Percentiles rank a stretch among this genome's conserved stretches.
Conservation (phyloP, 345 rosid genomes). For the Hibiscus tridactylites region DNA sequence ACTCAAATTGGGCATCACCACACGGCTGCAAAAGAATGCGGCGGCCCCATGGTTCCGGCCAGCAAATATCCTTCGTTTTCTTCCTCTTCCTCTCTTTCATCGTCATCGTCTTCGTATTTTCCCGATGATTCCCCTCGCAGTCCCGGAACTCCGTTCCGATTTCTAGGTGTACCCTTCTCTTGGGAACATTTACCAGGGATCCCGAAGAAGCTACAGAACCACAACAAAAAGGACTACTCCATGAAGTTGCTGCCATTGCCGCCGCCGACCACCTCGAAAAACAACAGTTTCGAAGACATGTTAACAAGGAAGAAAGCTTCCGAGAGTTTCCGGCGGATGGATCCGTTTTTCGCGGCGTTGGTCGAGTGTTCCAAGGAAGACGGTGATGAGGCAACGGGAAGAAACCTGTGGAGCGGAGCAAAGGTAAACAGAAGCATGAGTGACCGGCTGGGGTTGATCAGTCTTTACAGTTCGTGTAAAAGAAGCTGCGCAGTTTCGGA, state of each 20-base stretch:
- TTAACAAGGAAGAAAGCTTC: constrained; percentile 20
- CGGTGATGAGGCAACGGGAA: background rate
- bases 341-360: constrained; percentile 35
- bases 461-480: constrained; percentile 55
- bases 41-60: background rate
- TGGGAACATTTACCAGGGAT: constrained; percentile 90
- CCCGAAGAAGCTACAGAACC: constrained; percentile 48
- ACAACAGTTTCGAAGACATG: constrained; percentile 3
- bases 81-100: constrained; percentile 30
- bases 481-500: constrained; percentile 53
- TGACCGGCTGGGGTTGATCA: constrained; percentile 55
- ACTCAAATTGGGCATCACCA: background rate
- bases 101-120: constrained; percentile 24
- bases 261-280: constrained; percentile 33
- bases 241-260: constrained; percentile 48
- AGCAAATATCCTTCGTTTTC: constrained; percentile 19
- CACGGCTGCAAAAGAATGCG: no score
- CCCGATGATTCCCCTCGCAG: constrained; percentile 30
- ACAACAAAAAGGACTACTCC: constrained; percentile 24
- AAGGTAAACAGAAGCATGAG: constrained; percentile 32
- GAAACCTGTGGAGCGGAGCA: constrained; percentile 13
- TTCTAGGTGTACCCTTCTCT: constrained; percentile 76
- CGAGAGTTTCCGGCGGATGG: constrained; percentile 21
- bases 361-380: constrained; percentile 39
- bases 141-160: constrained; percentile 54